A percentile compares a stretch with the other conserved stretches of the same genome.
Conservation (phyloP, 805 yeast genomes). For the Teunomyces kruisii region DNA sequence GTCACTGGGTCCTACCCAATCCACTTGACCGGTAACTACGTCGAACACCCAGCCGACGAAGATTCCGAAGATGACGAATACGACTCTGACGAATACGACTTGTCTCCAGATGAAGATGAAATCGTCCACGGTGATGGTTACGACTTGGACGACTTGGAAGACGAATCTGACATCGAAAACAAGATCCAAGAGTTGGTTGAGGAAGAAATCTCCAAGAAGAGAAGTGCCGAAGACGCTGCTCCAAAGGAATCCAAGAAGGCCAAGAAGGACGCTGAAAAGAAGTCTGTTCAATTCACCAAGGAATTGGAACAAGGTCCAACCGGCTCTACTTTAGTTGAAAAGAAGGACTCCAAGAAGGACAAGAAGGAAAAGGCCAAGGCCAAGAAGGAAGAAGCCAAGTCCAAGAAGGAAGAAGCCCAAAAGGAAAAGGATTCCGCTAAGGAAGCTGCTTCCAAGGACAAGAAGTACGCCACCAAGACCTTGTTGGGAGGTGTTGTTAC, state of each 20-base stretch:
- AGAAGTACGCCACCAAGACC: constrained; percentile 70
- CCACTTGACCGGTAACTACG: constrained; percentile 91
- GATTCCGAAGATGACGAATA: constrained; percentile 52
- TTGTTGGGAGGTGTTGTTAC: constrained; percentile 89
- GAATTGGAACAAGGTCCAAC: constrained; percentile 95
- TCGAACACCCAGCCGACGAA: constrained; percentile 90
- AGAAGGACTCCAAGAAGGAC: constrained; percentile 25
- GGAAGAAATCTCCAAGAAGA: constrained; percentile 46
- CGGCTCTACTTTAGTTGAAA: constrained; percentile 37
- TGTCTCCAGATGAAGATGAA: constrained; percentile 79
- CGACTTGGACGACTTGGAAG: constrained; percentile 64
- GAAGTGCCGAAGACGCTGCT: constrained; percentile 33
- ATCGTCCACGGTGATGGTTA: constrained; percentile 52
- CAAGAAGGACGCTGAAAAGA: constrained; percentile 49
- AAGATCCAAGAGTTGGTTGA: constrained; percentile 75
- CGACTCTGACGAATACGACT: constrained; percentile 60
- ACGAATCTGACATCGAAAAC: constrained; percentile 67
- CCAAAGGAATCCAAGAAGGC: constrained; percentile 29
- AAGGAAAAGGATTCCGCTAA: constrained; percentile 20
- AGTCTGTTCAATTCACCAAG: constrained; percentile 80
- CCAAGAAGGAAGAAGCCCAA: constrained; percentile 27
- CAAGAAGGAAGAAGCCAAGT: constrained; percentile 17
- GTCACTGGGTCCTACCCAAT: constrained; percentile 95
- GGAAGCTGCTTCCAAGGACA: constrained; percentile 20
- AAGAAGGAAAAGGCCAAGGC: constrained; percentile 18